These are phyloP conservation scores for Trametes cingulata DNA, from an alignment of 768 basidiomycete genomes.

Conservation along the genomic window DNA sequence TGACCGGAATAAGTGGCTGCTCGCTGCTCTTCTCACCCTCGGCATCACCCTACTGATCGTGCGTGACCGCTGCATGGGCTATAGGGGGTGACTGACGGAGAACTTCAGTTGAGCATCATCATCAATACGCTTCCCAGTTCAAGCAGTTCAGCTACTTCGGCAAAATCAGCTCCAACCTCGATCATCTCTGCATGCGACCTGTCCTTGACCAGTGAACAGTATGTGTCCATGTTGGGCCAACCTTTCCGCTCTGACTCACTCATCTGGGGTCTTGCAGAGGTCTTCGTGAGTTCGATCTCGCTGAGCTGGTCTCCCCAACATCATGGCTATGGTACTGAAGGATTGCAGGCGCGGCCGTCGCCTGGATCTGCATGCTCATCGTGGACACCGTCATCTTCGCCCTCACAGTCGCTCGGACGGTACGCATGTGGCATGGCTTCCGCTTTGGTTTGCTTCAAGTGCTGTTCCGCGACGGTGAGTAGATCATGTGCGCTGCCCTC, in stretches of 20 bases:
- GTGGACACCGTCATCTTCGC: conserved; percentile 5
- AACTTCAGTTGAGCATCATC: no score
- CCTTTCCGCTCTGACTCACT: no score
- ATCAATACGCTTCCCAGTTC: no score
- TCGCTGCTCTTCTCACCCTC: background rate
- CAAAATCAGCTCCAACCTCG: no score
- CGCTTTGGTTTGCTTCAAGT: background rate
- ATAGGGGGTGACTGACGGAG: no score
- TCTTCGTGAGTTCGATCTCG: no score
- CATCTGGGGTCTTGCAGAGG: no score
- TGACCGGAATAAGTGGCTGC: background rate
- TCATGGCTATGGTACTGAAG: background rate
- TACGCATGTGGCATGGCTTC: background rate
- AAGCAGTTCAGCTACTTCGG: no score
- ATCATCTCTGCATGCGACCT: no score
- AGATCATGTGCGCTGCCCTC: background rate
- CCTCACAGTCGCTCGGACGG: background rate
- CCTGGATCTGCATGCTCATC: conserved; percentile 5
- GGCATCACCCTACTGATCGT: background rate
- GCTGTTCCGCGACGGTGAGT: conserved; percentile 11
- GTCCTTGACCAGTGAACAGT: no score
- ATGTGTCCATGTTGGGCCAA: no score
- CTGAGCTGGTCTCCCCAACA: no score
- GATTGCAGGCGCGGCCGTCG: background rate
- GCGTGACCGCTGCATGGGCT: background rate